Evolutionary conservation across 768 basidiomycete genomes (phyloP).

Genomic region (Russula abietina): DNA sequence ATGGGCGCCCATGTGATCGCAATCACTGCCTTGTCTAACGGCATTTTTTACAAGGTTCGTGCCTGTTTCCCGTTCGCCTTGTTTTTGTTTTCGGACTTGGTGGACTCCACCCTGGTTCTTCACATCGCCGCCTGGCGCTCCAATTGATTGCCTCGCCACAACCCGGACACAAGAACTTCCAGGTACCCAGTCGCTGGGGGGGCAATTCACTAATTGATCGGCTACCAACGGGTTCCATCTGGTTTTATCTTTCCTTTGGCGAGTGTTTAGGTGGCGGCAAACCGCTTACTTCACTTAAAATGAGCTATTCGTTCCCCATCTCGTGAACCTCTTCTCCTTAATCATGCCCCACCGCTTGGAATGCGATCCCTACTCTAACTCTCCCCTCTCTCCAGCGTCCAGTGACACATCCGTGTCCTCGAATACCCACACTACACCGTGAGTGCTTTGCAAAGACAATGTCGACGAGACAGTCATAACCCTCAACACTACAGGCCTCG

Average conservation of each 20-base stretch:
- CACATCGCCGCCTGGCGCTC: constrained; percentile 18
- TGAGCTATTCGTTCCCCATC: constrained; percentile 13
- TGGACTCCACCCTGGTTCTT: constrained; percentile 16
- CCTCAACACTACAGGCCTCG: constrained; percentile 1
- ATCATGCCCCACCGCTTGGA: constrained; percentile 23
- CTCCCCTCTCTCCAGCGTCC: constrained; percentile 15
- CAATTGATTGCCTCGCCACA: constrained; percentile 21
- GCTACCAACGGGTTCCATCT: constrained; percentile 12
- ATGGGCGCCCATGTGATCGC: constrained; percentile 22
- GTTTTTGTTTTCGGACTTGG: constrained; percentile 7
- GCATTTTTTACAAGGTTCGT: constrained; percentile 22
- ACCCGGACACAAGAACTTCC: constrained; percentile 13
- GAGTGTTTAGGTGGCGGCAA: constrained; percentile 13
- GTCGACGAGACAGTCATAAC: not conserved
- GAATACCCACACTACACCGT: not conserved
- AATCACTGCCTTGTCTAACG: constrained; percentile 18
- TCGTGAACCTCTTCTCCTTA: constrained; percentile 14
- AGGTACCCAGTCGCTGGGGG: constrained; percentile 4
- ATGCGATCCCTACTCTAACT: constrained; percentile 16
- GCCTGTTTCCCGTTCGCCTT: constrained; percentile 10
- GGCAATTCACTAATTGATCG: constrained; percentile 11
- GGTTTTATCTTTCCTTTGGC: constrained; percentile 13
- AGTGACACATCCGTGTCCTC: constrained; percentile 20
- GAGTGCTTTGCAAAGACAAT: not conserved
- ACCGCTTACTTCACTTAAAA: constrained; percentile 22